A percentile compares a stretch with the other conserved stretches of the same genome.
Conservation (phyloP, 345 rosid genomes). For the Stellera chamaejasme region DNA sequence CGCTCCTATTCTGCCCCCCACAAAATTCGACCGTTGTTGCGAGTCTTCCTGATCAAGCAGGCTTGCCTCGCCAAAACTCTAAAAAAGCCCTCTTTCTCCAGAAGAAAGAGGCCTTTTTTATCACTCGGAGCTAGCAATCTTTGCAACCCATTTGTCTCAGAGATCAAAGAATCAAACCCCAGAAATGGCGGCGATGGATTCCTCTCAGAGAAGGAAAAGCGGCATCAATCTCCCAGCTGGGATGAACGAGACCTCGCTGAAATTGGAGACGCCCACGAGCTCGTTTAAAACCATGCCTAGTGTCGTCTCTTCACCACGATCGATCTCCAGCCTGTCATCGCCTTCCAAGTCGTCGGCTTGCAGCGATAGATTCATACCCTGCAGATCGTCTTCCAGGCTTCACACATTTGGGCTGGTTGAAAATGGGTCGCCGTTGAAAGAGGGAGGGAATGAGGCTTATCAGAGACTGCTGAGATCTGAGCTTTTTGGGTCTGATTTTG, state of each 20-base stretch:
- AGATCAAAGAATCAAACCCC: background rate
- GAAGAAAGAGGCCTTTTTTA: constrained; percentile 22
- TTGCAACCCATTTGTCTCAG: background rate
- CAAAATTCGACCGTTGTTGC: constrained; percentile 54
- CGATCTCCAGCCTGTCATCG: constrained; percentile 61
- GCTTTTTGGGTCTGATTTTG: constrained; percentile 94
- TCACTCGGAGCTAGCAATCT: background rate
- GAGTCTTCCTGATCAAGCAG: constrained; percentile 11
- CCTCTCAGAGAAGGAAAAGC: constrained; percentile 50
- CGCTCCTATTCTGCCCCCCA: constrained; percentile 14
- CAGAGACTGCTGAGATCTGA: constrained; percentile 67
- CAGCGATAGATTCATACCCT: constrained; percentile 93
- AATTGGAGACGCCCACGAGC: constrained; percentile 51
- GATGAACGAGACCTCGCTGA: constrained; percentile 64
- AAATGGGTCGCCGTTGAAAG: constrained; percentile 71
- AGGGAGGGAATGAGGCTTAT: constrained; percentile 88
- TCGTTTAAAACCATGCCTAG: constrained; percentile 18
- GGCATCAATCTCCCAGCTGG: constrained; percentile 87
- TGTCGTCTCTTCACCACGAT: constrained; percentile 28
- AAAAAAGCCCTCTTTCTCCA: constrained; percentile 15
- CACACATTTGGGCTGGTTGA: constrained; percentile 81
- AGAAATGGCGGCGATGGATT: constrained; percentile 41
- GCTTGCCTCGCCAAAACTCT: background rate
- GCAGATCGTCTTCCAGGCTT: constrained; percentile 91
- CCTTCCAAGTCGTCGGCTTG: constrained; percentile 68